Conservation (phyloP, 768 basidiomycete genomes). For the Mycena vulgaris region DNA sequence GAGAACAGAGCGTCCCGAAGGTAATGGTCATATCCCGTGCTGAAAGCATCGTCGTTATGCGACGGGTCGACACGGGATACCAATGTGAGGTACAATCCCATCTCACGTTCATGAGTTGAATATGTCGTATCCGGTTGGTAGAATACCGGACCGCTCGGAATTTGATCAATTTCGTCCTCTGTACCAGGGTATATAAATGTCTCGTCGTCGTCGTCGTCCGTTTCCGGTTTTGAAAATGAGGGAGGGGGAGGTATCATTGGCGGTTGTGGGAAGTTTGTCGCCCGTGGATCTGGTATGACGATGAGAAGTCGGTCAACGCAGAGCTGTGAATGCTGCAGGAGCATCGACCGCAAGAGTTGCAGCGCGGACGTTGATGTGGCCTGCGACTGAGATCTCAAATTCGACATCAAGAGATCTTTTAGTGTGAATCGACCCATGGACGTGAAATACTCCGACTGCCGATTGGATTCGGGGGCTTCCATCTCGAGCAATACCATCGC, state of each 20-base stretch:
- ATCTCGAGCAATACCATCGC: slow-evolving; percentile 93
- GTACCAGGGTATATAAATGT: slow-evolving; percentile 60
- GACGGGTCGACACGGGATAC: slow-evolving; percentile 85
- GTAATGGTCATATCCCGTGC: slow-evolving; percentile 90
- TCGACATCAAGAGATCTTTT: slow-evolving; percentile 89
- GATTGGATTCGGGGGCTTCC: slow-evolving; percentile 81
- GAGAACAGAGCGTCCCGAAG: slow-evolving; percentile 80
- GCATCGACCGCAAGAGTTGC: slow-evolving; percentile 84
- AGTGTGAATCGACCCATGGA: slow-evolving; percentile 92
- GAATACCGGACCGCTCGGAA: slow-evolving; percentile 56
- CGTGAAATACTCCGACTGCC: slow-evolving; percentile 86
- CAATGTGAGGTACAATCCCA: slow-evolving; percentile 83
- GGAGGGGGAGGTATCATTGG: slow-evolving; percentile 51
- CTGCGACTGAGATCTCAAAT: slow-evolving; percentile 78
- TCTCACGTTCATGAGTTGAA: slow-evolving; percentile 88
- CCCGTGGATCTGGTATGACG: slow-evolving; percentile 76
- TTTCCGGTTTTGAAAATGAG: slow-evolving; percentile 40
- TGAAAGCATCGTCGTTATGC: slow-evolving; percentile 80
- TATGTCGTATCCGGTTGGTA: slow-evolving; percentile 80
- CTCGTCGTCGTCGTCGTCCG: slow-evolving; percentile 67
- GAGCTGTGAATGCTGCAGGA: slow-evolving; percentile 76
- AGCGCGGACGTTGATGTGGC: slow-evolving; percentile 82
- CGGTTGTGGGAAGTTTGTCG: slow-evolving; percentile 83
- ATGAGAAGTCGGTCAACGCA: slow-evolving; percentile 79
- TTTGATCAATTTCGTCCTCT: slow-evolving; percentile 43